A percentile compares a stretch with the other conserved stretches of the same genome.
These are phyloP conservation scores for Chlorella sp. DNA, from an alignment of 139 green algal genomes.

Conservation along the genomic window DNA sequence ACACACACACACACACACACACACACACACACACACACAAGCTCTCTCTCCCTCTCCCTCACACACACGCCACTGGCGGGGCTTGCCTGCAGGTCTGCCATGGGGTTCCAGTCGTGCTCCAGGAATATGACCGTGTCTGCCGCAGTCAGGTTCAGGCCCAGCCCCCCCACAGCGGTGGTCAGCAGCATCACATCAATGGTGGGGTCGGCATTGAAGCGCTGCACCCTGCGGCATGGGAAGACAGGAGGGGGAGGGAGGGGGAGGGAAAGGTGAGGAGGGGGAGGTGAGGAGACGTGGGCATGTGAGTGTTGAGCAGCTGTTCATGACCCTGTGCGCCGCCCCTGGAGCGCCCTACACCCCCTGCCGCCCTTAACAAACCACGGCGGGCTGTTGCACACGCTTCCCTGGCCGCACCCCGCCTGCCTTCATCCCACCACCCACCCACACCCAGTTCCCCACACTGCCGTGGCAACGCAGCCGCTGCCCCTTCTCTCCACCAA, in stretches of 20 bases:
- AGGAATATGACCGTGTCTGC: constrained; percentile 99
- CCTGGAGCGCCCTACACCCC: too few species aligned
- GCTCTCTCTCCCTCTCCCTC: too few species aligned
- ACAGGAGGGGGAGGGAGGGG: background rate
- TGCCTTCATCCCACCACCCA: background rate
- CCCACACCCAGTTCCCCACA: background rate
- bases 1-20: too few species aligned
- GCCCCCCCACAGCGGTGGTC: constrained; percentile 90
- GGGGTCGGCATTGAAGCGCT: constrained; percentile 96
- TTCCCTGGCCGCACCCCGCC: too few species aligned
- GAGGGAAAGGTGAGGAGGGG: background rate
- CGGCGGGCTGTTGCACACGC: too few species aligned
- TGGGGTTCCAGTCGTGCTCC: constrained; percentile 99
- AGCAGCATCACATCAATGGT: constrained; percentile 97
- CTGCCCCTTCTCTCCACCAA: too few species aligned
- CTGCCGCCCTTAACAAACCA: too few species aligned
- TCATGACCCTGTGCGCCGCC: too few species aligned
- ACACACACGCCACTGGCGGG: too few species aligned
- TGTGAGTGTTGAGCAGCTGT: too few species aligned
- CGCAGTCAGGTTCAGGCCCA: constrained; percentile 96
- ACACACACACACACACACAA: too few species aligned
- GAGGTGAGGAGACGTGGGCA: background rate
- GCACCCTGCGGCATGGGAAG: constrained; percentile 59
- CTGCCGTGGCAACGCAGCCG: too few species aligned
- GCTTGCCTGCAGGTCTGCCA: constrained; percentile 94